Conservation (phyloP, 73 alveolate species). For the Tetrahymena borealis region DNA sequence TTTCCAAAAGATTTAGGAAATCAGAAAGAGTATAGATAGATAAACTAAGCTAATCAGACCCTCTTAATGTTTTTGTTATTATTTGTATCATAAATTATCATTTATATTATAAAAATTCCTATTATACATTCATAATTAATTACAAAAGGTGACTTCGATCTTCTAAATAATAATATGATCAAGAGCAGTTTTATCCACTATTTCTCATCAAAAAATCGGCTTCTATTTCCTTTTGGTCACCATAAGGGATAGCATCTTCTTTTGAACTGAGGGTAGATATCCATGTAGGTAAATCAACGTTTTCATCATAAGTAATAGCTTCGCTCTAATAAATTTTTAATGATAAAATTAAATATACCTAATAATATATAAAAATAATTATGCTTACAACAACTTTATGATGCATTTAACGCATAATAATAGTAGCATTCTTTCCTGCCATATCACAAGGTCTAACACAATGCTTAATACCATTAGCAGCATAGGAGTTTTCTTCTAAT, state of each 20-base stretch:
- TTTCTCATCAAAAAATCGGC: slow-evolving; percentile 50
- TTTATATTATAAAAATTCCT: too few species aligned
- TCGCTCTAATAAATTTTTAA: slow-evolving; percentile 31
- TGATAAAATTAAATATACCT: neutral
- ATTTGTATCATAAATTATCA: too few species aligned
- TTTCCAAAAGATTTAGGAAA: too few species aligned
- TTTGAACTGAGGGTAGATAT: slow-evolving; percentile 53
- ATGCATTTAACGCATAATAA: slow-evolving; percentile 75
- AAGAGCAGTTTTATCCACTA: neutral
- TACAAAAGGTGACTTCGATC: too few species aligned
- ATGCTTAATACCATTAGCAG: slow-evolving; percentile 85
- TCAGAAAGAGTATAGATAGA: too few species aligned
- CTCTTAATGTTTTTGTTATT: too few species aligned
- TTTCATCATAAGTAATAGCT: slow-evolving; percentile 62
- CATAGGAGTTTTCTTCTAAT: slow-evolving; percentile 77
- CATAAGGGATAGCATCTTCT: slow-evolving; percentile 58
- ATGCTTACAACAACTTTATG: slow-evolving; percentile 7
- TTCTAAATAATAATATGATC: neutral
- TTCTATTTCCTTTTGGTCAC: slow-evolving; percentile 56
- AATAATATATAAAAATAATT: slow-evolving; percentile 1
- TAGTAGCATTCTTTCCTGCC: slow-evolving; percentile 81
- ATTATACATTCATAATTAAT: too few species aligned
- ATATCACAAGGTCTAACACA: slow-evolving; percentile 86
- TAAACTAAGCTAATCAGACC: too few species aligned
- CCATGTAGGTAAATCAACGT: slow-evolving; percentile 70